Evolutionary conservation across 164 flowering plant genomes (phyloP).

Genomic region (Taxillus chinensis): DNA sequence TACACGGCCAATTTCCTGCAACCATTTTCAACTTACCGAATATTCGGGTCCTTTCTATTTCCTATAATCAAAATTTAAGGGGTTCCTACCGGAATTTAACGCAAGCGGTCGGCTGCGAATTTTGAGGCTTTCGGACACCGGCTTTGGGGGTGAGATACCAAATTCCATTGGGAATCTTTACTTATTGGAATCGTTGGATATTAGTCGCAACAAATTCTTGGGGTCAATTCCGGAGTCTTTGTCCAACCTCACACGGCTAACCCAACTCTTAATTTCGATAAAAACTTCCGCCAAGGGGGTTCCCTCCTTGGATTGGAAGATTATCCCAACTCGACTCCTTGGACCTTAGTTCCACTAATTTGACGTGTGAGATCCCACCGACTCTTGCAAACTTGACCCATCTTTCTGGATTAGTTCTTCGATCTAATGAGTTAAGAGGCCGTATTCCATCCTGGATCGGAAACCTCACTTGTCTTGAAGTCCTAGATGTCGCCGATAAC

Average conservation of each 20-base stretch:
- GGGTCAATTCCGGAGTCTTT: conserved; percentile 15
- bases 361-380: too few relatives aligned
- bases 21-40: conserved; percentile 12
- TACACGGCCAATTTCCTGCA: conserved; percentile 14
- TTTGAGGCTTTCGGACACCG: background rate
- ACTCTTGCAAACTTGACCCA: too few relatives aligned
- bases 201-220: conserved; percentile 1
- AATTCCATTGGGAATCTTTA: conserved; percentile 18
- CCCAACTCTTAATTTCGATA: background rate
- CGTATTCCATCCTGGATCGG: too few relatives aligned
- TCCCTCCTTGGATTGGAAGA: background rate
- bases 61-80: conserved; percentile 4
- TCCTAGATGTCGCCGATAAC: too few relatives aligned
- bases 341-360: too few relatives aligned
- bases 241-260: conserved; percentile 7
- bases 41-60: conserved; percentile 4
- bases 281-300: background rate
- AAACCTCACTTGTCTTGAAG: too few relatives aligned
- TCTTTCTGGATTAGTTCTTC: too few relatives aligned
- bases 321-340: background rate
- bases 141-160: conserved; percentile 13
- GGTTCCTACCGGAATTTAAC: conserved; percentile 13
- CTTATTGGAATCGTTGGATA: background rate
- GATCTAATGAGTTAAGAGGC: too few relatives aligned
- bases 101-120: background rate